Evolutionary conservation across 164 flowering plant species (phyloP), one percentile per base, ranked within the genome.

Genomic region (Tetracentron sinense): DNA sequence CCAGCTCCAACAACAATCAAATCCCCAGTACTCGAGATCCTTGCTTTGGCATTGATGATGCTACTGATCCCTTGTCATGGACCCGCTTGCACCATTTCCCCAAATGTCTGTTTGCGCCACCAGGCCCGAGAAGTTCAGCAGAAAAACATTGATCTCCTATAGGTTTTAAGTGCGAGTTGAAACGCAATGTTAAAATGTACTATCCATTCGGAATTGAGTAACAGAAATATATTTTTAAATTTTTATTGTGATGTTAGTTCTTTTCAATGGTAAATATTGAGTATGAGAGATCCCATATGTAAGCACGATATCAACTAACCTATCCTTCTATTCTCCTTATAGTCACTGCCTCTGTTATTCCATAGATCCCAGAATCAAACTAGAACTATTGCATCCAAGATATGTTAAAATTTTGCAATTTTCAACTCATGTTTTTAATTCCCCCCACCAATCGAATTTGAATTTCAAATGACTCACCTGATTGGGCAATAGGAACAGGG

Each of bases 21-120:
- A 62, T 79, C 67, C 30, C 85, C 79, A 44, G 67, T 50, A 21
- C 50, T 69, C 54, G 77, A 6, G 80, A 66, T 56, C 77, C 78
- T 55, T 77, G 78, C 33, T 44, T 30, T 11, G 67, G 60, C 6
- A 22, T 7, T 26, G 78, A 60, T 19, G 74, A 63, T 58, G 69
- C 31, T 19, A 15, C 22, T 30, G 80, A 38, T 27, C 65, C 78
- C n/a, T 75, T 75, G 26, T n/a, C 62, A 56, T 78, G 85, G n/a
- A 56, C 63, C 28, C 83, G 81, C 72, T 83, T 92, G 85, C 97
- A 88, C 97, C 99, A 95, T 78, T 87, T 95, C 16, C 99, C 97
- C 54, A 88, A 70, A 59, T 83, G 75, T 72, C 84, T 77, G 46
- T 74, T 81, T 52, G 82, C 76, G 59, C 96, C 97, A 70, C 85